Evolutionary conservation across 164 flowering plant species (phyloP), one percentile per base, ranked within the genome.

Genomic region (Vitis riparia): DNA sequence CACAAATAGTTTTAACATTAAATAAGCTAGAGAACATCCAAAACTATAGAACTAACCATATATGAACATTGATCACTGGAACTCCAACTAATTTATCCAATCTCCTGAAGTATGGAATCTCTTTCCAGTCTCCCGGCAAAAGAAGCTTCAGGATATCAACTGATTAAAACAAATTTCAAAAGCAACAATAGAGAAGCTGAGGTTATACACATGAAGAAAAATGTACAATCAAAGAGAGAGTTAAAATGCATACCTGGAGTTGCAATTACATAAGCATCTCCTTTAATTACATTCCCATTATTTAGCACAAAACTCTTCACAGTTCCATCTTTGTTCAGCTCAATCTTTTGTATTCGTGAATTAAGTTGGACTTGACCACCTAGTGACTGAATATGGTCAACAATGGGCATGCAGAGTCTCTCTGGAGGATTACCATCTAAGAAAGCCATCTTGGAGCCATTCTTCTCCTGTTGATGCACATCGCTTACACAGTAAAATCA

Each of bases 391-490:
- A 95, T 86, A 75, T 95, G 98, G 55, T 93, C 84, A 57, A 79
- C 98, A 70, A 95, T 88, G 7, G 97, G 99, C 90, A 79, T 68
- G 81, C 99, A 95, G 29, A 95, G 92, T 82, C 99, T 90, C 82
- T 93, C 98, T 8, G 99, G 98, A 67, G 99, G 99, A 71, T 86
- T 91, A 51, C 99, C 99, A 88, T 95, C 99, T 66, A 95, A 81
- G 73, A 95, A 95, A 23, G 99, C 99, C 99, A 95, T 95, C 88
- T 95, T 95, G 11, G 99, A 95, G 48, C 99, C 99, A 75, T 93
- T 87, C 71, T 89, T 95, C 80, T 95, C 99, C 99, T 95, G 85
- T 78, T 67, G 63, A 74, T 23, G 62, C 59, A 62, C 15, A 51
- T 37, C 44, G 7, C 7, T 37, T 37, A 3, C 44, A 37, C 44